Evolutionary conservation across 1,284 basidiomycete species (phyloP).

Genomic region (Sanghuangporus weigelae): DNA sequence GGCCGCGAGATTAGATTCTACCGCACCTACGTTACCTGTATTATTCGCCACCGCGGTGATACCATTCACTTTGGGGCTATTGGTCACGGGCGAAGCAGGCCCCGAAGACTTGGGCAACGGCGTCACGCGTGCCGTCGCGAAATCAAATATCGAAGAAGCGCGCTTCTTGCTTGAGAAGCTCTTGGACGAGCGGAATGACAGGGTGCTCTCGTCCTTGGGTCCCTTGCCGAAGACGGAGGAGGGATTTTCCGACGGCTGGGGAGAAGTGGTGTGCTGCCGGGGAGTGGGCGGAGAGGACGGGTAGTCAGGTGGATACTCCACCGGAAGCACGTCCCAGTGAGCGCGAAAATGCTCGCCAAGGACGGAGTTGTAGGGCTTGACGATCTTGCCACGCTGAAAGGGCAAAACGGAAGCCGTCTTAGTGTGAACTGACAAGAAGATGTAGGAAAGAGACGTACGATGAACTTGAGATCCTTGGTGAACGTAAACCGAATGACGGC

Average conservation of each 20-base stretch:
- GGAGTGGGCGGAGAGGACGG: slow-evolving; percentile 42
- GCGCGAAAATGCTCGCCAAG: slow-evolving; percentile 90
- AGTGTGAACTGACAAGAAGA: background rate
- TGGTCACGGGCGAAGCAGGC: slow-evolving; percentile 27
- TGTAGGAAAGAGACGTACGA: slow-evolving; percentile 46
- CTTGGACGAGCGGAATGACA: slow-evolving; percentile 41
- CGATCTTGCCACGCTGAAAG: slow-evolving; percentile 76
- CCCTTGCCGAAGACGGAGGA: slow-evolving; percentile 25
- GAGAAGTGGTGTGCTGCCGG: slow-evolving; percentile 36
- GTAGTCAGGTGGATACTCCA: slow-evolving; percentile 44
- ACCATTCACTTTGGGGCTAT: slow-evolving; percentile 24
- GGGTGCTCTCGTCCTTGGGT: slow-evolving; percentile 50
- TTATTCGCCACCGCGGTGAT: background rate
- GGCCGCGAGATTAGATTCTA: slow-evolving; percentile 40
- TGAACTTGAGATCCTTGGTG: slow-evolving; percentile 93
- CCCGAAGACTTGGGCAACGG: slow-evolving; percentile 12
- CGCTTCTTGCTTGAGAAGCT: slow-evolving; percentile 6
- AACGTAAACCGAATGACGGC: slow-evolving; percentile 86
- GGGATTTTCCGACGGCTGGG: slow-evolving; percentile 27
- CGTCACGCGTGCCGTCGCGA: slow-evolving; percentile 13
- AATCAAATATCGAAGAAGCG: slow-evolving; percentile 13
- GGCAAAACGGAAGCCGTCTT: background rate
- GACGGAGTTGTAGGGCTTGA: slow-evolving; percentile 95
- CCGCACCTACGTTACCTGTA: slow-evolving; percentile 6
- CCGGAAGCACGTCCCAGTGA: slow-evolving; percentile 73